Conservation (phyloP, 306 rosid species). For the Vicia villosa region DNA sequence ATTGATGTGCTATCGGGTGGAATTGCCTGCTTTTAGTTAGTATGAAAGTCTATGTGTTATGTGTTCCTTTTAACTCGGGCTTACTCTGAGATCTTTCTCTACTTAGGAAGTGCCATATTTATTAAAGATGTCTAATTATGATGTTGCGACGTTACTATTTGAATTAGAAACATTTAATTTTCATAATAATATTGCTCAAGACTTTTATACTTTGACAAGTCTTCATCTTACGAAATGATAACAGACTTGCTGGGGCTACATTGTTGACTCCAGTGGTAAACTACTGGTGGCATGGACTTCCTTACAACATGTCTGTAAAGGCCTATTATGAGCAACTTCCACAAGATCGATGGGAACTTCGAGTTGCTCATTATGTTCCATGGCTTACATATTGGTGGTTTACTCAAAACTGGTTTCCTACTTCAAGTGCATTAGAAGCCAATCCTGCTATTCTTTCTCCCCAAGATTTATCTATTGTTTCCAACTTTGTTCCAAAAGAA, state of each 20-base stretch:
- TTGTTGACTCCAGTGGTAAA: constrained; percentile 52
- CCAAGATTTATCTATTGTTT: constrained; percentile 43
- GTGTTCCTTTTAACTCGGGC: too few relatives aligned
- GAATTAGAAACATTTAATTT: too few relatives aligned
- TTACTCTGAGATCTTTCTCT: too few relatives aligned
- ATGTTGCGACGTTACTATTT: too few relatives aligned
- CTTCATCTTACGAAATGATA: background rate
- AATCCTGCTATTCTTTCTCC: constrained; percentile 41
- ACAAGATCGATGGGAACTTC: constrained; percentile 55
- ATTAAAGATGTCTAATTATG: too few relatives aligned
- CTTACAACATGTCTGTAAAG: constrained; percentile 43
- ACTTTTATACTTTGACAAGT: too few relatives aligned
- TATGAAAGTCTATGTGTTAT: too few relatives aligned
- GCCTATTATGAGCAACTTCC: constrained; percentile 42
- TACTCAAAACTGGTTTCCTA: constrained; percentile 58
- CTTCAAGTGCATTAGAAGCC: constrained; percentile 34
- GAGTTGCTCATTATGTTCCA: constrained; percentile 54
- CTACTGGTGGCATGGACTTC: constrained; percentile 62
- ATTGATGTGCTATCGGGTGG: too few relatives aligned
- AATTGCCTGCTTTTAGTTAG: too few relatives aligned
- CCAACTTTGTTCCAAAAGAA: background rate
- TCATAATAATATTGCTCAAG: too few relatives aligned
- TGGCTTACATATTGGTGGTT: constrained; percentile 63
- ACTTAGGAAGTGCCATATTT: too few relatives aligned
- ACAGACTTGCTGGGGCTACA: constrained; percentile 60